Evolutionary conservation across 805 yeast genomes (phyloP), one percentile per base, ranked within the genome.

Genomic region (Hanseniaspora hatyaiensis): DNA sequence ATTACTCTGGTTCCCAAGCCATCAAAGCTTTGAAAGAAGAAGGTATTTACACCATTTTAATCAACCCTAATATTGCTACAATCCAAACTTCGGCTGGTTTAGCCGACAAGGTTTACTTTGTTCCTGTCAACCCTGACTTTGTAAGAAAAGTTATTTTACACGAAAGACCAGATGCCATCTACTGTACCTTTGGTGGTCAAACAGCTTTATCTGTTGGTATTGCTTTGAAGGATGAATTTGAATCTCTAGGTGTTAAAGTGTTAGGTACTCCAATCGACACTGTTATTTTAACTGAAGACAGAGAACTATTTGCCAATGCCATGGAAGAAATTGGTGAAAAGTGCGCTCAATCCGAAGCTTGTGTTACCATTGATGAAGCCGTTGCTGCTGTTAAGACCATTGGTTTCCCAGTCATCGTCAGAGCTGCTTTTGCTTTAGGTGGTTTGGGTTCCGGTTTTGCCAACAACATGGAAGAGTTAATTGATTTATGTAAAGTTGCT

Each of bases 391-490:
- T 96, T 41, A 78, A 73, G 36, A 60, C 67, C 40, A 85, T 89
- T 52, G 95, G 96, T 8, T 89, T 88, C 67, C 98, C 98, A 47
- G 85, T 89, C 59, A 89, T 89, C 68, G 95, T 92, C 51, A 82
- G 98, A 70, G 86, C 97, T 39, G 98, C 98, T 19, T 89, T 82
- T 63, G 95, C 98, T 6, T 71, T 89, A 39, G 98, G 98, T 63
- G 98, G 98, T 57, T 74, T 89, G 52, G 98, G 98, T 49, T 89
- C 97, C 28, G 98, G 98, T 34, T 89, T 89, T 61, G 98, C 98
- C 50, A 73, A 75, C 56, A 80, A 85, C 64, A 79, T 75, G 53
- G 73, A 74, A 50, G 97, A 92, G 67, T 75, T 89, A 60, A 77
- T 78, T 64, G 82, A 89, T 68, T 73, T 89, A 64, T 82, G 95